Percentiles rank a stretch among this genome's conserved stretches.
Evolutionary conservation across 164 flowering plant species (phyloP).

Genomic region (Magnolia changhungtana): DNA sequence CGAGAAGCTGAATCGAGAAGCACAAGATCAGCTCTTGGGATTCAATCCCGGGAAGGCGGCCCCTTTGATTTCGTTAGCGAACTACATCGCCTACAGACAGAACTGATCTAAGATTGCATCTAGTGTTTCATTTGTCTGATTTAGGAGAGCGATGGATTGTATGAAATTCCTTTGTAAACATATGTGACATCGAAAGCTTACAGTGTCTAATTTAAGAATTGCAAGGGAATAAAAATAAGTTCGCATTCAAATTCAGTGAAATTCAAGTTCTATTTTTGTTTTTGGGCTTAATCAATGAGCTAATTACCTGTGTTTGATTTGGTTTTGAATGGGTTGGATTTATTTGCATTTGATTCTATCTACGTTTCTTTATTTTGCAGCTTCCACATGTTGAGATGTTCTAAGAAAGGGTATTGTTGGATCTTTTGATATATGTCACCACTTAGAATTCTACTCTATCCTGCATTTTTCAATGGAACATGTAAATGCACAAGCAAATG

Average conservation of each 20-base stretch:
- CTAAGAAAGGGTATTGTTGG: too few relatives aligned
- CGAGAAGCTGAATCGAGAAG: constrained; percentile 47
- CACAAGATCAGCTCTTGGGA: constrained; percentile 44
- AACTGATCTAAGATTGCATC: constrained; percentile 20
- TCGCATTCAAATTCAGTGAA: neutral
- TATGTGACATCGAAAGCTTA: neutral
- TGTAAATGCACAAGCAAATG: too few relatives aligned
- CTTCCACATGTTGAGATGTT: too few relatives aligned
- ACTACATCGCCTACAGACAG: constrained; percentile 69
- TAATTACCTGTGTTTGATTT: too few relatives aligned
- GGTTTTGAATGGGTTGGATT: neutral
- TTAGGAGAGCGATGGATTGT: neutral
- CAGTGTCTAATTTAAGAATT: neutral
- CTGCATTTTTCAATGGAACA: too few relatives aligned
- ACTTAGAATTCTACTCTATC: too few relatives aligned
- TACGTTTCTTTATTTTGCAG: neutral
- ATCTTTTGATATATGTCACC: too few relatives aligned
- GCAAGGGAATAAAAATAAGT: neutral
- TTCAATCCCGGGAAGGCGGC: constrained; percentile 58
- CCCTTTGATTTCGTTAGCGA: constrained; percentile 60
- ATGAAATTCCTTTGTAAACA: neutral
- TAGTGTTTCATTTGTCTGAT: neutral
- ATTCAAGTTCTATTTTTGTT: neutral
- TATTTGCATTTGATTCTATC: too few relatives aligned
- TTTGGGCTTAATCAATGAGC: neutral